Percentiles rank a stretch among this genome's conserved stretches.
These are phyloP conservation scores for Ambrosia trifida DNA, from an alignment of 129 eudicot genomes.

Conservation along the genomic window DNA sequence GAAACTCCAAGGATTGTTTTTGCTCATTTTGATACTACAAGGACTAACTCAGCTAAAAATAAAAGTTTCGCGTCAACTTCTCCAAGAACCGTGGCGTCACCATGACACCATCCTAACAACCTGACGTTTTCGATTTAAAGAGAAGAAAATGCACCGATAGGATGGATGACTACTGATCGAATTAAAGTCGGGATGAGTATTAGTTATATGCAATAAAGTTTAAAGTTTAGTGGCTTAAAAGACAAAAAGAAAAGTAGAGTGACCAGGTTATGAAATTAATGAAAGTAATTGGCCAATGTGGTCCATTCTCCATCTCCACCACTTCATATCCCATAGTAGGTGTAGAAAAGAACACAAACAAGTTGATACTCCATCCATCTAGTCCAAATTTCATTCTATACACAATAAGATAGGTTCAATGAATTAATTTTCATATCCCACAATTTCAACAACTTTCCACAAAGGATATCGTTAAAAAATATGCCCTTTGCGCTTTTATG, in stretches of 20 bases:
- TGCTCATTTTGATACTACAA: constrained; percentile 1
- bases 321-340: constrained; percentile 9
- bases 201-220: constrained; percentile 18
- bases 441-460: not conserved
- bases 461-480: too few relatives aligned
- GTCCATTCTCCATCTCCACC: constrained; percentile 18
- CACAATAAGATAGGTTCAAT: not conserved
- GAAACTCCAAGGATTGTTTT: constrained; percentile 2
- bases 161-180: constrained; percentile 15
- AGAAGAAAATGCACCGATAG: not conserved
- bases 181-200: constrained; percentile 10
- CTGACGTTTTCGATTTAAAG: constrained; percentile 1
- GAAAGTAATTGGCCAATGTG: constrained; percentile 29
- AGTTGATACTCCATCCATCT: constrained; percentile 2
- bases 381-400: not conserved
- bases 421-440: constrained; percentile 1
- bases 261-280: constrained; percentile 17
- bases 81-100: not conserved
- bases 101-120: constrained; percentile 15
- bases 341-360: constrained; percentile 28
- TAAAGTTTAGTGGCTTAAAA: constrained; percentile 22
- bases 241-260: constrained; percentile 21
- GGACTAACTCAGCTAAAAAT: not conserved
- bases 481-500: too few relatives aligned
- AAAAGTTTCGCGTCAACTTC: not conserved